Evolutionary conservation across 2,329 filamentous ascomycete species (phyloP), one percentile per base, ranked within the genome.

Genomic region (Fusarium drepaniforme): DNA sequence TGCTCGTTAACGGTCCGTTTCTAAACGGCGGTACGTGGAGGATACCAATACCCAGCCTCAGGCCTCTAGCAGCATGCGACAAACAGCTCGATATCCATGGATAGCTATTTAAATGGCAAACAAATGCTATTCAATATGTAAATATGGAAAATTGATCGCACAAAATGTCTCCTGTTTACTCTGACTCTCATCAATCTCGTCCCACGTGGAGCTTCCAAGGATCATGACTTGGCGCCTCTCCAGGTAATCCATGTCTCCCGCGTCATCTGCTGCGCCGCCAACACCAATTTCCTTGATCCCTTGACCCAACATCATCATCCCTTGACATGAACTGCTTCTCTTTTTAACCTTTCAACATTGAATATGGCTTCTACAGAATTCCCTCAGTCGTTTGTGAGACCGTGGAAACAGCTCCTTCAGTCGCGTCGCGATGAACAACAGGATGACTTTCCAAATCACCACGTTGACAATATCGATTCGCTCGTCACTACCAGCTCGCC

Each of bases 401-500:
- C 83, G 5, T 86, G 84, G 84, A 80, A 75, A 40, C 78, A 82
- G 8, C 71, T 81, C 1, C 78, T 85, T 0, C 77, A 75, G 11
- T 75, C 81, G 33, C 81, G 78, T 51, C 79, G 80, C 67, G 75
- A 81, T 7, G 80, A 84, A 46, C 83, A 84, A 44, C 73, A 77
- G 18, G 53, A 80, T 63, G 86, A 89, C 71, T 85, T 90, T 42
- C 89, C 89, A 18, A 84, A 85, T 44, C 88, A 89, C 79, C 83
- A 87, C 73, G 79, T 84, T 58, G 73, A 80, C 56, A 81, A 88
- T 51, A 82, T 86, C 9, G 82, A 85, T 62, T 82, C 81, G 12
- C 84, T 92, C 64, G 82, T 90, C 66, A 87, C 86, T 7, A 85
- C 83, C 21, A 89, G 88, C 67, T 78, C 75, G 2, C 87, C 86